A percentile compares a stretch with the other conserved stretches of the same genome.
Evolutionary conservation across 257 asterid genomes (phyloP).

Genomic region (Catharanthus roseus): DNA sequence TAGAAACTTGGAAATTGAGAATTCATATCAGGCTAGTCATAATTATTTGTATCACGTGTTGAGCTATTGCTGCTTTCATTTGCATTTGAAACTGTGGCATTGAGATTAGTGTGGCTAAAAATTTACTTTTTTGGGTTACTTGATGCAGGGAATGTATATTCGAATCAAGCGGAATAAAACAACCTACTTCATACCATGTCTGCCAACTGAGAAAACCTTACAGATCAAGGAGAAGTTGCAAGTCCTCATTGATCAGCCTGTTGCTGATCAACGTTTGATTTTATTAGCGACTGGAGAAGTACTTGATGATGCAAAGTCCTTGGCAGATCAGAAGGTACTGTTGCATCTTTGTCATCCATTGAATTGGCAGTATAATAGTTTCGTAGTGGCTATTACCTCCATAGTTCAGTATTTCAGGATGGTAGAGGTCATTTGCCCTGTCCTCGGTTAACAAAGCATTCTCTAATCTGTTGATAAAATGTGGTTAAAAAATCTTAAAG

Average conservation of each 20-base stretch:
- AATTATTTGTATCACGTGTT: neutral
- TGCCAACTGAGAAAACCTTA: slow-evolving; percentile 68
- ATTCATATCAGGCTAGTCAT: neutral
- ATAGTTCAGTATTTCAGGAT: neutral
- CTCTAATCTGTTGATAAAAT: too few species aligned
- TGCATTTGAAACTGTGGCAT: neutral
- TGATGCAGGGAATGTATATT: slow-evolving; percentile 70
- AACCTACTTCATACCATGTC: slow-evolving; percentile 83
- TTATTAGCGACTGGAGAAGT: slow-evolving; percentile 49
- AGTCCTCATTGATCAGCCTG: slow-evolving; percentile 68
- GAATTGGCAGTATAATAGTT: neutral
- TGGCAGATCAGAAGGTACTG: slow-evolving; percentile 85
- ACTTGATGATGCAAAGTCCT: slow-evolving; percentile 72
- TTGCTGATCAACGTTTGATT: slow-evolving; percentile 61
- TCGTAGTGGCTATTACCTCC: neutral
- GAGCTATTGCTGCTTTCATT: neutral
- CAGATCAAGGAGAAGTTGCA: slow-evolving; percentile 87
- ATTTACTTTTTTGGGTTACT: neutral
- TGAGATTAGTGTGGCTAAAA: neutral
- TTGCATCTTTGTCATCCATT: neutral
- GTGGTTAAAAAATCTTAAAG: too few species aligned
- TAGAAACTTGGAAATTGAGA: neutral
- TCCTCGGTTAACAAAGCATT: too few species aligned
- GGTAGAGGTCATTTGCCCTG: neutral
- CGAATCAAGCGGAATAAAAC: slow-evolving; percentile 85